These are phyloP conservation scores for Debaryomyces coudertii DNA, from an alignment of 1,139 yeast genomes.

Conservation along the genomic window DNA sequence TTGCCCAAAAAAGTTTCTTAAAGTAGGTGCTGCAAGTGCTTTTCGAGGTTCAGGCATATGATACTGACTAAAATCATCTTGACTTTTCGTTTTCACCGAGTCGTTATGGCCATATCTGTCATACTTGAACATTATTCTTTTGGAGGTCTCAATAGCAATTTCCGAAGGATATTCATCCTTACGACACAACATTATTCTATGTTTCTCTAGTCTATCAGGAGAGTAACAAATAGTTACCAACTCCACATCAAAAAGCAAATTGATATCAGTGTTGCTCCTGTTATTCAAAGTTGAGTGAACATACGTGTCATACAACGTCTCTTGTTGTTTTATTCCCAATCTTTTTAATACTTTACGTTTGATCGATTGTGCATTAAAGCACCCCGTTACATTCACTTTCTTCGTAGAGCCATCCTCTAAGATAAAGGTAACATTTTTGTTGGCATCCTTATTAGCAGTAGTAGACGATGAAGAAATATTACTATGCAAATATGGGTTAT, in stretches of 20 bases:
- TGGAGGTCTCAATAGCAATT: conserved; percentile 66
- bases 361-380: conserved; percentile 79
- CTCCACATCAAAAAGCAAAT: conserved; percentile 72
- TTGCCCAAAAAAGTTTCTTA: conserved; percentile 75
- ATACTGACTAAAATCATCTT: conserved; percentile 24
- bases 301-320: conserved; percentile 46
- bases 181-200: conserved; percentile 72
- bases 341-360: conserved; percentile 70
- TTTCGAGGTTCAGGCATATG: conserved; percentile 29
- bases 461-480: conserved; percentile 1
- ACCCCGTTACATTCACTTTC: conserved; percentile 74
- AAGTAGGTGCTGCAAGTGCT: conserved; percentile 22
- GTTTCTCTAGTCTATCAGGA: conserved; percentile 69
- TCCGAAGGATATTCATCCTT: conserved; percentile 64
- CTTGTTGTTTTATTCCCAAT: conserved; percentile 51
- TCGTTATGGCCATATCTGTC: conserved; percentile 28
- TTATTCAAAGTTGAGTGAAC: conserved; percentile 39
- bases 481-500: conserved; percentile 1
- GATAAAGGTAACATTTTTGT: conserved; percentile 62
- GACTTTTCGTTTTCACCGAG: conserved; percentile 18
- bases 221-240: conserved; percentile 82
- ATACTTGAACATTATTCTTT: conserved; percentile 39
- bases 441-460: conserved; percentile 36
- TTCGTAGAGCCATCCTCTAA: conserved; percentile 77
- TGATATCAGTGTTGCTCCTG: conserved; percentile 30